Conservation (phyloP, 148 eudicot species). For the Chenopodium suecicum region DNA sequence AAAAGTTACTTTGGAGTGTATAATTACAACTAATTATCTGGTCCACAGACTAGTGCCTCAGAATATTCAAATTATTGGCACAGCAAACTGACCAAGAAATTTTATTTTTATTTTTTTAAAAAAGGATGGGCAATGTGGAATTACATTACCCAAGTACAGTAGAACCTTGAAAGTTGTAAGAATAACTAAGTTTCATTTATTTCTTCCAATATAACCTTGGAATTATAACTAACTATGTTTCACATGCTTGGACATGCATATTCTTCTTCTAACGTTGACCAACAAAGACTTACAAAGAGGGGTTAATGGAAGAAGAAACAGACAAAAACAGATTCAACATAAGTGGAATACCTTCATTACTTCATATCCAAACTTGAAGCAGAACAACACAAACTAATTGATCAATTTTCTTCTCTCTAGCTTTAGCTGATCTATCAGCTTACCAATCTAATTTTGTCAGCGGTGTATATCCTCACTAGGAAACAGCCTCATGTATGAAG, state of each 20-base stretch:
- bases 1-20: no score
- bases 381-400: not conserved
- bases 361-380: not conserved
- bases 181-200: not conserved
- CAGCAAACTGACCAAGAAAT: not conserved
- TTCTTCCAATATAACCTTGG: not conserved
- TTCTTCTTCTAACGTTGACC: not conserved
- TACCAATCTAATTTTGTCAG: not conserved
- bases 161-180: not conserved
- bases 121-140: no score
- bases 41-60: not conserved
- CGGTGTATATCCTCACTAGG: not conserved
- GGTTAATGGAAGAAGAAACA: not conserved
- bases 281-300: not conserved
- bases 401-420: not conserved
- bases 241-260: not conserved
- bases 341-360: slow-evolving; percentile 7
- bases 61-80: not conserved
- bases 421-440: not conserved
- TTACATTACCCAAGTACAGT: not conserved
- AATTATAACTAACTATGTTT: not conserved
- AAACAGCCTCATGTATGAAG: not conserved
- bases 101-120: no score
- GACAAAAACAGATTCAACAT: not conserved
- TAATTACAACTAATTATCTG: not conserved